phyloP scores from a whole-genome alignment of 768 basidiomycete genomes.

The Amanita phalloides region DNA sequence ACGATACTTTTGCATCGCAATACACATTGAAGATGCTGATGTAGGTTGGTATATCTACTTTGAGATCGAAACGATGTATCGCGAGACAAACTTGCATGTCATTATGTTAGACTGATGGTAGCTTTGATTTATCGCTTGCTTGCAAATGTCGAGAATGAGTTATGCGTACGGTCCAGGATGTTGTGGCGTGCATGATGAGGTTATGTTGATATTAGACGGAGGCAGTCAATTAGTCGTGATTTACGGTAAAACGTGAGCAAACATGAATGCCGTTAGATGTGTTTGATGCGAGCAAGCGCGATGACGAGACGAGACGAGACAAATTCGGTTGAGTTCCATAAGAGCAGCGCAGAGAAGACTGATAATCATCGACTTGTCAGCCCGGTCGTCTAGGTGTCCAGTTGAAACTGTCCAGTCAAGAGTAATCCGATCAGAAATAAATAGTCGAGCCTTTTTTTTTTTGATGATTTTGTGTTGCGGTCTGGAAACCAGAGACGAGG shows the following conservation, averaged over 20 bases:
- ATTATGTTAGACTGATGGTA: not conserved
- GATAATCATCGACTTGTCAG: not conserved
- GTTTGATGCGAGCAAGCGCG: slow-evolving; percentile 7
- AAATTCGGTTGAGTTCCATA: slow-evolving; percentile 20
- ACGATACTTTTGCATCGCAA: slow-evolving; percentile 15
- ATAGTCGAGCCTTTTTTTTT: slow-evolving; percentile 10
- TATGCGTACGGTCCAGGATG: slow-evolving; percentile 3
- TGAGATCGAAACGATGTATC: slow-evolving; percentile 2
- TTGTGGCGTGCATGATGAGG: not conserved
- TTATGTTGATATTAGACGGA: not conserved
- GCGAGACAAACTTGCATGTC: slow-evolving; percentile 6
- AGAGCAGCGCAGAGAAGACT: slow-evolving; percentile 44
- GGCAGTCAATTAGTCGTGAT: slow-evolving; percentile 13
- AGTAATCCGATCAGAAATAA: not conserved
- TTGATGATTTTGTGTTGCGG: slow-evolving; percentile 21
- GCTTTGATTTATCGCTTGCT: slow-evolving; percentile 2
- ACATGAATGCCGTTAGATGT: slow-evolving; percentile 32
- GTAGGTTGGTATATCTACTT: not conserved
- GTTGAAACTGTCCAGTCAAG: slow-evolving; percentile 5
- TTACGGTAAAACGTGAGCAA: slow-evolving; percentile 7
- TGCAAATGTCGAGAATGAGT: not conserved
- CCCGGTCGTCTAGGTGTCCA: slow-evolving; percentile 3
- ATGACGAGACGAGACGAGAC: slow-evolving; percentile 2
- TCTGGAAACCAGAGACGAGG: slow-evolving; percentile 7
- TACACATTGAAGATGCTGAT: slow-evolving; percentile 12